These are phyloP conservation scores for Suillus bovinus DNA, from an alignment of 768 basidiomycete species.

Conservation along the genomic window DNA sequence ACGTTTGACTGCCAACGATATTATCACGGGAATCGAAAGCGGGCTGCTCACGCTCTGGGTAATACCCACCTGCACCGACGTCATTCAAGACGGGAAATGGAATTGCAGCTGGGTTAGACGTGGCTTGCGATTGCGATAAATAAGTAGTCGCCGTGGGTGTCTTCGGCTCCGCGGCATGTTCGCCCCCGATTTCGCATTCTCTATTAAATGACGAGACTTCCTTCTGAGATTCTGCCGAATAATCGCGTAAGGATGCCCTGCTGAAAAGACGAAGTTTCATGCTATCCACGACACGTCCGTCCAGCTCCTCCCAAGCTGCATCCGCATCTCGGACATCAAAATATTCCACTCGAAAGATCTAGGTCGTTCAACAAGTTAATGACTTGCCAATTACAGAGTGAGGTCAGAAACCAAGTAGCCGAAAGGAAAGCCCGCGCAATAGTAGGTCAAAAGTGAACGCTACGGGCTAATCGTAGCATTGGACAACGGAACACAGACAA, in stretches of 20 bases:
- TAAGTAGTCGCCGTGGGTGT: slow-evolving; percentile 36
- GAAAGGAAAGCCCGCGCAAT: slow-evolving; percentile 7
- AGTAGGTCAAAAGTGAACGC: slow-evolving; percentile 10
- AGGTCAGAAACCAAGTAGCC: background rate
- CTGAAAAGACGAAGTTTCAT: slow-evolving; percentile 49
- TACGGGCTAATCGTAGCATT: background rate
- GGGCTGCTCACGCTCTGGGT: slow-evolving; percentile 24
- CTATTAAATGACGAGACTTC: slow-evolving; percentile 23
- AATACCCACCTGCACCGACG: slow-evolving; percentile 19
- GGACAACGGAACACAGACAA: background rate
- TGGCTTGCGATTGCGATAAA: slow-evolving; percentile 33
- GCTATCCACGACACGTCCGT: slow-evolving; percentile 51
- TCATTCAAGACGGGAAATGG: slow-evolving; percentile 28
- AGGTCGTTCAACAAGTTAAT: slow-evolving; percentile 1
- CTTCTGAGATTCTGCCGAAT: slow-evolving; percentile 27
- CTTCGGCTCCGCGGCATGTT: slow-evolving; percentile 38
- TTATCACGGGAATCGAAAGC: slow-evolving; percentile 8
- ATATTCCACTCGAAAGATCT: slow-evolving; percentile 63
- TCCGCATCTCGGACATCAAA: slow-evolving; percentile 63
- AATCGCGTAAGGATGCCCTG: slow-evolving; percentile 30
- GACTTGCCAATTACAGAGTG: background rate
- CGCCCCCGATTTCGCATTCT: slow-evolving; percentile 34
- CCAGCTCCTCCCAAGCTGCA: slow-evolving; percentile 49
- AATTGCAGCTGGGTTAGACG: slow-evolving; percentile 23
- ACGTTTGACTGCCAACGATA: background rate